A percentile compares a stretch with the other conserved stretches of the same genome.
phyloP scores from a whole-genome alignment of 805 yeast species.

The Candida coleopterorum region DNA sequence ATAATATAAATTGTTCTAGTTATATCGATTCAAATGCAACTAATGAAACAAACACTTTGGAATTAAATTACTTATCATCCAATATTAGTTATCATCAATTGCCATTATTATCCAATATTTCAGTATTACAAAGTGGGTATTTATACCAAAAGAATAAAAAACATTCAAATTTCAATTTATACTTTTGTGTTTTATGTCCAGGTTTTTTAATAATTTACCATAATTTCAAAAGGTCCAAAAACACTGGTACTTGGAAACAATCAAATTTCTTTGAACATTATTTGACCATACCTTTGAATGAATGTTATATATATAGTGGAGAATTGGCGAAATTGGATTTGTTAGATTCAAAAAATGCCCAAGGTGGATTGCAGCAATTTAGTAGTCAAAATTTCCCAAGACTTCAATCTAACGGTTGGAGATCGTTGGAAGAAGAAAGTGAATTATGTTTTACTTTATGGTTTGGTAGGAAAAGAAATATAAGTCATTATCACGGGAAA shows the following conservation, averaged over 20 bases:
- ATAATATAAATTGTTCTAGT: constrained; percentile 47
- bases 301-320: constrained; percentile 77
- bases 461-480: constrained; percentile 63
- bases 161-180: constrained; percentile 60
- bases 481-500: constrained; percentile 20
- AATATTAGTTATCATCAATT: constrained; percentile 52
- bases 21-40: constrained; percentile 51
- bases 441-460: constrained; percentile 77
- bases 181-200: constrained; percentile 62
- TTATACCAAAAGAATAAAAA: constrained; percentile 67
- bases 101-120: constrained; percentile 52
- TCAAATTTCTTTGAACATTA: constrained; percentile 47
- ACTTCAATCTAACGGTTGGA: constrained; percentile 79
- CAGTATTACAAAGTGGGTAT: constrained; percentile 59
- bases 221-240: constrained; percentile 41
- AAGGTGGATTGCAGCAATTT: constrained; percentile 40
- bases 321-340: constrained; percentile 54
- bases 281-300: constrained; percentile 56
- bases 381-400: constrained; percentile 59
- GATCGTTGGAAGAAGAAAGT: constrained; percentile 71
- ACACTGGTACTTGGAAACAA: constrained; percentile 43
- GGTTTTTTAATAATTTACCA: constrained; percentile 61
- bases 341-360: constrained; percentile 27
- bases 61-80: constrained; percentile 52
- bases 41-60: constrained; percentile 32